Percentiles rank a stretch among this genome's conserved stretches.
These are phyloP conservation scores for Neurospora sp. DNA, from an alignment of 495 filamentous ascomycete genomes.

Conservation along the genomic window DNA sequence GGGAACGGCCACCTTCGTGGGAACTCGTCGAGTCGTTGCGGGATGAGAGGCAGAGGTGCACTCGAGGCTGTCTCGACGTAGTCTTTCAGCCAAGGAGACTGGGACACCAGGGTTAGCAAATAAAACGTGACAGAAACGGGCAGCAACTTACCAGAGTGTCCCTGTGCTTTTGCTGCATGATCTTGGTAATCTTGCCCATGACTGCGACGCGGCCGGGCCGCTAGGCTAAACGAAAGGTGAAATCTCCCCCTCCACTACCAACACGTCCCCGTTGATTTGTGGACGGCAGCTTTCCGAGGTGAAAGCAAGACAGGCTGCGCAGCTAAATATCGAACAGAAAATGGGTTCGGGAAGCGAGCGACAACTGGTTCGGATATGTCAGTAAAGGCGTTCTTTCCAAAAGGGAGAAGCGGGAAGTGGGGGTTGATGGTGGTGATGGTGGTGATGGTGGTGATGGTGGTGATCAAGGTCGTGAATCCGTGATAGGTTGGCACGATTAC, in stretches of 20 bases:
- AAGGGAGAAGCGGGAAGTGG: background rate
- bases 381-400: background rate
- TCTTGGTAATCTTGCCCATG: conserved; percentile 98
- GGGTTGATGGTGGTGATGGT: background rate
- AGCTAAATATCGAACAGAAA: background rate
- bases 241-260: conserved; percentile 40
- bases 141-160: conserved; percentile 71
- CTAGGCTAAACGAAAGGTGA: conserved; percentile 27
- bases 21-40: conserved; percentile 65
- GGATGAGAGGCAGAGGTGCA: conserved; percentile 65
- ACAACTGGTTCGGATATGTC: background rate
- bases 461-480: background rate
- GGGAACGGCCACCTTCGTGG: conserved; percentile 89
- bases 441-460: background rate
- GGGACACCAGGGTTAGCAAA: background rate
- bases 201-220: conserved; percentile 46
- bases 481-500: conserved; percentile 1
- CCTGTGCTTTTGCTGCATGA: conserved; percentile 82
- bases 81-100: conserved; percentile 80
- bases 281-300: conserved; percentile 25
- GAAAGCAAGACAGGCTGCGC: conserved; percentile 8
- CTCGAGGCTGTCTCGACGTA: conserved; percentile 61
- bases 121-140: background rate
- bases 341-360: conserved; percentile 7
- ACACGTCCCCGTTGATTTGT: conserved; percentile 20